A percentile compares a stretch with the other conserved stretches of the same genome.
Conservation (phyloP, 768 basidiomycete genomes). For the Russula emetica region DNA sequence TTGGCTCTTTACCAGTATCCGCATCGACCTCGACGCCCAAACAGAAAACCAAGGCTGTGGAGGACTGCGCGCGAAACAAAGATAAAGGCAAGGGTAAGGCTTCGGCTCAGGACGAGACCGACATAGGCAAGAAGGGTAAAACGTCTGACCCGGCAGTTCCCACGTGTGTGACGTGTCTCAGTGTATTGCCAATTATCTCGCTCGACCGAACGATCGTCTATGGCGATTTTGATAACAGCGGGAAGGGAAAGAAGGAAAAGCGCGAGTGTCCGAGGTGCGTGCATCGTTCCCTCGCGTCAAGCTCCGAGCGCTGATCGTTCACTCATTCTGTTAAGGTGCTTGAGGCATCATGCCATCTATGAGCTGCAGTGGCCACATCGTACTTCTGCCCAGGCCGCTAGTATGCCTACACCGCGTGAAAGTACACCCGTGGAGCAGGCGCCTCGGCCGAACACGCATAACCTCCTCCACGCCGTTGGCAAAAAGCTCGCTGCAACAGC, state of each 20-base stretch:
- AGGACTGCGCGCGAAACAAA: constrained; percentile 24
- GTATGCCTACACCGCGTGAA: constrained; percentile 45
- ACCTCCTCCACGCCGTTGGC: constrained; percentile 48
- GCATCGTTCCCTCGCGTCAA: constrained; percentile 4
- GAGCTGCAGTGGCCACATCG: constrained; percentile 67
- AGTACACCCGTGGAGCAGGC: constrained; percentile 35
- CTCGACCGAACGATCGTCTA: constrained; percentile 73
- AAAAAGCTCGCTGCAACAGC: constrained; percentile 44
- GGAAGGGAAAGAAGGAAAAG: constrained; percentile 35
- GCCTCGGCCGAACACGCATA: constrained; percentile 48
- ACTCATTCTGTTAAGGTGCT: constrained; percentile 47
- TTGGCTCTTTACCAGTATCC: constrained; percentile 6
- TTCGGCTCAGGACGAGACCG: constrained; percentile 19
- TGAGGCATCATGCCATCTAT: constrained; percentile 79
- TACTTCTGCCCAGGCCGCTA: constrained; percentile 44
- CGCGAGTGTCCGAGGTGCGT: constrained; percentile 74
- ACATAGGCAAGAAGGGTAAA: constrained; percentile 25
- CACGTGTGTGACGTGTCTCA: constrained; percentile 65
- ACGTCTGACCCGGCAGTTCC: constrained; percentile 38
- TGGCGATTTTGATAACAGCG: constrained; percentile 57
- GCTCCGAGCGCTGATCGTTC: constrained; percentile 17
- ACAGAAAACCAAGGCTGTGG: constrained; percentile 20
- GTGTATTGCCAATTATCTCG: constrained; percentile 69
- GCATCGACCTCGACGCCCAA: constrained; percentile 12
- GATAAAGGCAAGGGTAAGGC: constrained; percentile 28